These are phyloP conservation scores for Pachysolen tannophilus DNA, from an alignment of 805 yeast genomes.

Conservation along the genomic window DNA sequence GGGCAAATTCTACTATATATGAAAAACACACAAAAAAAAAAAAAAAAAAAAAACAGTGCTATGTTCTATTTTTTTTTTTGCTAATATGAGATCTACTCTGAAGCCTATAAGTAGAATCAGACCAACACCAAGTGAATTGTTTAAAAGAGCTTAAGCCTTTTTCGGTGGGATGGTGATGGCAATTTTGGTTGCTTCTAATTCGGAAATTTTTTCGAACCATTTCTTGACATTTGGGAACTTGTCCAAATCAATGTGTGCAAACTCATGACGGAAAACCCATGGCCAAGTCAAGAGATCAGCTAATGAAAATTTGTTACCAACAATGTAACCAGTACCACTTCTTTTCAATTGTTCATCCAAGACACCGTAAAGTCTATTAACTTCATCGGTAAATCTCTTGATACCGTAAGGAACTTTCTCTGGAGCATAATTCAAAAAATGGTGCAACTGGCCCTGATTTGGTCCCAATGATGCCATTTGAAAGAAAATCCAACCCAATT, in stretches of 20 bases:
- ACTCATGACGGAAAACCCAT: conserved; percentile 30
- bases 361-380: conserved; percentile 46
- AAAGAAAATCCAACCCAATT: conserved; percentile 45
- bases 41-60: too few species aligned
- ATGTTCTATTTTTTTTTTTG: too few species aligned
- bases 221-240: conserved; percentile 1
- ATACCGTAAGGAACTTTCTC: conserved; percentile 50
- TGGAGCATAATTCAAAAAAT: conserved; percentile 34
- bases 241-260: conserved; percentile 2
- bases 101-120: too few species aligned
- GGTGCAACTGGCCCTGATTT: conserved; percentile 53
- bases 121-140: too few species aligned
- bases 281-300: conserved; percentile 48
- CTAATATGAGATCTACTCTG: too few species aligned
- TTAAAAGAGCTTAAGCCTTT: too few species aligned
- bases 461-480: conserved; percentile 57
- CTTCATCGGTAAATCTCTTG: conserved; percentile 42
- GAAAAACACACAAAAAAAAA: too few species aligned
- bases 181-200: conserved; percentile 3
- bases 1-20: too few species aligned
- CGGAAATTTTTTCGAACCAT: conserved; percentile 7
- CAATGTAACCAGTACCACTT: conserved; percentile 45
- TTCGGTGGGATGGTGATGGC: not conserved
- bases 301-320: conserved; percentile 49
- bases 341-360: conserved; percentile 40